Conservation (phyloP, 2,329 filamentous ascomycete genomes). For the Apiospora arundinis region DNA sequence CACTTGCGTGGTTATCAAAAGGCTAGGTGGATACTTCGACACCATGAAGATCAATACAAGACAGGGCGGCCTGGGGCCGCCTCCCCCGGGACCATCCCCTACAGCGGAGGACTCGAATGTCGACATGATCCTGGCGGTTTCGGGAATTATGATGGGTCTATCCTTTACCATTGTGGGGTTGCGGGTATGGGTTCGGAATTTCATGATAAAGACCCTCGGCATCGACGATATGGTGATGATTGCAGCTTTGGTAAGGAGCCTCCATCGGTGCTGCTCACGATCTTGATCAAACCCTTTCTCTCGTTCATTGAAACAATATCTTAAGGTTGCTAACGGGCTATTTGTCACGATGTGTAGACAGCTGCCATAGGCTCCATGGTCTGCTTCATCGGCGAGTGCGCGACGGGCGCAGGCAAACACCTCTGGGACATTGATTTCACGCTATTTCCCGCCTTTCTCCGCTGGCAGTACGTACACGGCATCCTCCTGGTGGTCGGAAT, state of each 20-base stretch:
- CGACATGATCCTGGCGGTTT: conserved; percentile 21
- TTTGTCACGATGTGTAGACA: conserved; percentile 9
- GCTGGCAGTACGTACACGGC: conserved; percentile 25
- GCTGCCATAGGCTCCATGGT: conserved; percentile 25
- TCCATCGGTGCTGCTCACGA: not conserved
- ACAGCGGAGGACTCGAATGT: conserved; percentile 16
- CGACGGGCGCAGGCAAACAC: conserved; percentile 24
- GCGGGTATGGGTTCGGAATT: conserved; percentile 24
- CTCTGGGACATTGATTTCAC: conserved; percentile 18
- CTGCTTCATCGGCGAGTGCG: conserved; percentile 24
- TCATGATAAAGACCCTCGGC: conserved; percentile 25
- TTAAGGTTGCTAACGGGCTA: not conserved
- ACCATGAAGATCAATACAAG: not conserved
- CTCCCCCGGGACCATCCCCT: not conserved
- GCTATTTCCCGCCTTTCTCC: conserved; percentile 19
- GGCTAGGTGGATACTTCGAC: not conserved
- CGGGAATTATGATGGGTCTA: conserved; percentile 18
- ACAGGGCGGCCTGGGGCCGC: not conserved
- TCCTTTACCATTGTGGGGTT: conserved; percentile 20
- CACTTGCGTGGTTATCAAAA: not conserved
- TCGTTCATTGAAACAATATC: accelerated
- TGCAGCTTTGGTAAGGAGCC: conserved; percentile 20
- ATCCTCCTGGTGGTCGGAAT: conserved; percentile 25
- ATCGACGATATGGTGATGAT: conserved; percentile 25
- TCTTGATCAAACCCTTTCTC: no score